Conservation (phyloP, 176 grass and related monocot genomes). For the Carex kokanica region DNA sequence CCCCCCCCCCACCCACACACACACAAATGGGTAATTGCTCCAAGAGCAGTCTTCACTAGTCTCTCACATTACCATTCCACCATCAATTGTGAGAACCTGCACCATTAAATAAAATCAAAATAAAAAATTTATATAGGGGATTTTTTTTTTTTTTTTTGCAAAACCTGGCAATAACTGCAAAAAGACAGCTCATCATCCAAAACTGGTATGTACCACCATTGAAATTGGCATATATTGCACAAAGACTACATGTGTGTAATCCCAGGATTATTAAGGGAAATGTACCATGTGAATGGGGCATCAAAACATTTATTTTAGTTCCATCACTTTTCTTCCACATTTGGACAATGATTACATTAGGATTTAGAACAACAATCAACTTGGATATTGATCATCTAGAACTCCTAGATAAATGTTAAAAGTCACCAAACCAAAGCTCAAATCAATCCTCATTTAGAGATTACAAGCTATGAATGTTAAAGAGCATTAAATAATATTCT, state of each 20-base stretch:
- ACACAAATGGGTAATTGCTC: neutral
- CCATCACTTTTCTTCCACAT: neutral
- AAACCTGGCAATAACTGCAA: neutral
- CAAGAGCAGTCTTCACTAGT: neutral
- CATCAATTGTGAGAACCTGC: conserved; percentile 81
- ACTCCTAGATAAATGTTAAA: neutral
- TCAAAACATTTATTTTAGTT: neutral
- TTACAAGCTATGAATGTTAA: neutral
- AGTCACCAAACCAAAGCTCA: neutral
- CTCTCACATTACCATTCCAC: conserved; percentile 69
- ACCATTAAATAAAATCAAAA: conserved; percentile 5
- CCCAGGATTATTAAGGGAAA: neutral
- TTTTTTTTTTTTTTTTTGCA: neutral
- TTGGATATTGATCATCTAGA: neutral
- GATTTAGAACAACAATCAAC: too few relatives aligned
- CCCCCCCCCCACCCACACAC: neutral
- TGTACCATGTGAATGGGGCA: neutral
- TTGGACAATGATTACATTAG: neutral
- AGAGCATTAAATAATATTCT: neutral
- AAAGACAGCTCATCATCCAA: neutral
- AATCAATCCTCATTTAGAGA: neutral
- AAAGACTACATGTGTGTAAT: neutral
- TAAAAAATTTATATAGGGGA: neutral
- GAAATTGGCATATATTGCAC: neutral
- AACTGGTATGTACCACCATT: neutral